Conservation (phyloP, 257 asterid genomes). For the Scutellaria galericulata region DNA sequence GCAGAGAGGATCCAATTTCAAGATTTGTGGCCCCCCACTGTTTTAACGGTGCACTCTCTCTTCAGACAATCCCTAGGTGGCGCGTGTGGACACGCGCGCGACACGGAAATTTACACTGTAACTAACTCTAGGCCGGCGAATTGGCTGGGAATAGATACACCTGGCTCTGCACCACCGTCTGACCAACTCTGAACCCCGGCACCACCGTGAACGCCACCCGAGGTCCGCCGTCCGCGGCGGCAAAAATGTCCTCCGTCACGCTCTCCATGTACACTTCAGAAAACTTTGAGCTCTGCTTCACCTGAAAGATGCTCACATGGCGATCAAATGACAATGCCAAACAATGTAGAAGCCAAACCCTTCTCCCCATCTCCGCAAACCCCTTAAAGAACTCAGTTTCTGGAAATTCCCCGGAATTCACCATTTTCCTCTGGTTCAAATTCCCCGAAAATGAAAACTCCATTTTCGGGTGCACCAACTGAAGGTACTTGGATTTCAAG, state of each 20-base stretch:
- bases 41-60: not conserved
- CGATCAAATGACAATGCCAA: slow-evolving; percentile 65
- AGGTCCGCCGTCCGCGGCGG: slow-evolving; percentile 52
- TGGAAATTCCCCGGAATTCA: slow-evolving; percentile 78
- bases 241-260: slow-evolving; percentile 63
- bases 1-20: slow-evolving; percentile 35
- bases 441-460: slow-evolving; percentile 87
- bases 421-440: slow-evolving; percentile 73
- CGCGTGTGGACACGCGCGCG: slow-evolving; percentile 34
- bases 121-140: slow-evolving; percentile 41
- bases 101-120: not conserved
- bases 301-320: slow-evolving; percentile 68
- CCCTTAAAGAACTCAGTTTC: slow-evolving; percentile 81
- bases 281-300: slow-evolving; percentile 51
- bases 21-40: slow-evolving; percentile 31
- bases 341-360: slow-evolving; percentile 84
- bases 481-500: slow-evolving; percentile 73
- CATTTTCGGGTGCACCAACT: slow-evolving; percentile 89
- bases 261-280: slow-evolving; percentile 92
- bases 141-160: slow-evolving; percentile 62
- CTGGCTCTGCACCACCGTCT: slow-evolving; percentile 86
- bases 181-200: slow-evolving; percentile 86
- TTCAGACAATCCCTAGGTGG: slow-evolving; percentile 23
- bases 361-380: slow-evolving; percentile 92
- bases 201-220: slow-evolving; percentile 90